Conservation (phyloP, 108 stramenopile genomes). For the Epithemia pelagica region DNA sequence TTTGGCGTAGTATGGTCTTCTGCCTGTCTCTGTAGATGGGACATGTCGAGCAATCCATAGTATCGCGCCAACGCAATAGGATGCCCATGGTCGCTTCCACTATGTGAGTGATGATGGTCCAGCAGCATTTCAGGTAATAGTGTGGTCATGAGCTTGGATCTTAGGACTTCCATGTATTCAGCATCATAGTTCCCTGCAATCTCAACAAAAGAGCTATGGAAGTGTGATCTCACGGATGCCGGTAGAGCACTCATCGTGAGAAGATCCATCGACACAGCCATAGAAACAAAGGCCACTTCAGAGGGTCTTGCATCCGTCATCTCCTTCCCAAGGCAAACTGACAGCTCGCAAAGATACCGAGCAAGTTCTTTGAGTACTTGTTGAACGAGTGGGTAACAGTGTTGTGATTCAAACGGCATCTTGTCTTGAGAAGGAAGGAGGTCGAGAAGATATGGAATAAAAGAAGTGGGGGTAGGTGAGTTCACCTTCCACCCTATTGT, state of each 20-base stretch:
- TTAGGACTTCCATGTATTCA: constrained; percentile 14
- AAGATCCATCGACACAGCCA: constrained; percentile 63
- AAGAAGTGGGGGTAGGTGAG: constrained; percentile 52
- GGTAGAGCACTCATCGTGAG: constrained; percentile 32
- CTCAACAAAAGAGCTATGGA: constrained; percentile 20
- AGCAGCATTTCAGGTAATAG: constrained; percentile 51
- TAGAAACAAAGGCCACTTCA: constrained; percentile 60
- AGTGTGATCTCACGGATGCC: constrained; percentile 11
- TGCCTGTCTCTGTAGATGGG: neutral
- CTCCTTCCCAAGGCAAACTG: constrained; percentile 57
- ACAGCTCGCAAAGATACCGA: constrained; percentile 67
- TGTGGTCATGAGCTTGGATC: constrained; percentile 17
- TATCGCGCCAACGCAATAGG: constrained; percentile 45
- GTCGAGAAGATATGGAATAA: constrained; percentile 30
- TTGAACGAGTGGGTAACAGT: constrained; percentile 33
- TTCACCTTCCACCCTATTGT: constrained; percentile 65
- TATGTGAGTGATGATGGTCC: constrained; percentile 12
- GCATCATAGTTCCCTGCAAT: constrained; percentile 6
- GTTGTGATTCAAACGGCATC: constrained; percentile 10
- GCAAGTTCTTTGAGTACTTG: constrained; percentile 55
- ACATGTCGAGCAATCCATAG: constrained; percentile 35
- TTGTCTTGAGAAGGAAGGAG: constrained; percentile 19
- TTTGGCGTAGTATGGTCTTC: neutral
- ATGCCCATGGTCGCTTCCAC: constrained; percentile 22
- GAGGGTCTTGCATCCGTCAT: constrained; percentile 43